Base-by-base conservation (phyloP, 164 flowering plant genomes). In the Taxillus chinensis region DNA sequence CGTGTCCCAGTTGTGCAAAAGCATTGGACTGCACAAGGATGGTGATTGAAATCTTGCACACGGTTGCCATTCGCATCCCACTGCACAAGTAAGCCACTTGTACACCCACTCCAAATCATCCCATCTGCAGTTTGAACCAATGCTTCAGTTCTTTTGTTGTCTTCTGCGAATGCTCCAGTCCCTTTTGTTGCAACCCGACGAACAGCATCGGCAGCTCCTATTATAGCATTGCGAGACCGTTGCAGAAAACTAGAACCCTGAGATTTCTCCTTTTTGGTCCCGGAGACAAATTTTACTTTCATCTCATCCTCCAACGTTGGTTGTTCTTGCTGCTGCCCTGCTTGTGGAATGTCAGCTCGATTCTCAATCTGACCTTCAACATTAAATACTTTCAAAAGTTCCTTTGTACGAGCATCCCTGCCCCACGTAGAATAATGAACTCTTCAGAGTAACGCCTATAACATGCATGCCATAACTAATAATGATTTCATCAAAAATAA, bases 161-260 rank as follows among this genome's bases (percentile, higher is more conserved):
- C 98, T 38, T 91, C 99, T 17, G 66, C 80, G 68, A 84, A 87
- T 39, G 84, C 80, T 17, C 77, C 82, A 6, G 80, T 67, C 3
- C 87, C 82, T 63, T 87, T 89, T 2, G 78, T 74, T 43, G 99
- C 97, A 70, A 77, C 99, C 62, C 96, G 77, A 8, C 99, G 90
- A 41, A 95, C 96, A 65, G 96, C 99, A 76, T 87, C 99, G 52
- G 96, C 99, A 45, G 99, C 99, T 76, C 97, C 99, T 78, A 89
- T 79, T 66, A 95, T 78, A 69, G 97, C 99, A 76, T 86, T 95
- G 8, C 99, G 87, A 27, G 99, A 95, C 11, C 98, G 82, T 66
- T 87, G 95, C 61, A 95, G 75, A 68, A 95, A 89, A 51, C 67
- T 75, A 40, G 61, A 42, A 45, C 86, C 83, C 59, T 74, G 84